Percentiles rank a stretch among this genome's conserved stretches.
These are phyloP conservation scores for Aspergillus incahuasiensis DNA, from an alignment of 495 filamentous ascomycete species.

Conservation along the genomic window DNA sequence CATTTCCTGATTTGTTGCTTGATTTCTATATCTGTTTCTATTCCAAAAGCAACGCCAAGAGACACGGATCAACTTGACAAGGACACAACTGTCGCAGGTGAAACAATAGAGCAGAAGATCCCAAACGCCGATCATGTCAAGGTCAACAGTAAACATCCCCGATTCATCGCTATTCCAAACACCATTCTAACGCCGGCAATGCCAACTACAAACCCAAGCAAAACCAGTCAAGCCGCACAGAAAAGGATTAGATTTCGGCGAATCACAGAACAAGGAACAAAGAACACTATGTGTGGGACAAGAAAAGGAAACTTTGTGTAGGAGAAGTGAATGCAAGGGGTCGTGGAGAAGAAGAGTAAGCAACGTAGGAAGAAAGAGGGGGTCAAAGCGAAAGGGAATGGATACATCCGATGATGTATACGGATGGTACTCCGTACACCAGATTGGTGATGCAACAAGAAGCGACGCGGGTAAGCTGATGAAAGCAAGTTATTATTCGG, in stretches of 20 bases:
- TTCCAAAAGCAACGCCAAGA: not conserved
- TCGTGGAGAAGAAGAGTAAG: not conserved
- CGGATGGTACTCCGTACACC: not conserved
- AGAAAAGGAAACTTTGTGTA: not conserved
- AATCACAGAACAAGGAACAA: not conserved
- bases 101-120: not conserved
- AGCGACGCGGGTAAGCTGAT: not conserved
- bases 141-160: not conserved
- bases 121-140: constrained; percentile 4
- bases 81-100: not conserved
- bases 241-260: not conserved
- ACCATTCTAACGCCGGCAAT: not conserved
- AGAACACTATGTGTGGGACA: not conserved
- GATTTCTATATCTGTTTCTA: not conserved
- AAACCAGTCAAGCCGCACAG: not conserved
- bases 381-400: not conserved
- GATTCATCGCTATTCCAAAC: not conserved
- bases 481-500: constrained; percentile 24
- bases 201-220: not conserved
- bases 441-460: not conserved
- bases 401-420: not conserved
- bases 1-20: not conserved
- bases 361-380: not conserved
- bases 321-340: not conserved
- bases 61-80: not conserved